Percentiles rank a stretch among this genome's conserved stretches.
Evolutionary conservation across 192 early-diverging fungal genomes (phyloP).

Genomic region (Radiomyces spectabilis): DNA sequence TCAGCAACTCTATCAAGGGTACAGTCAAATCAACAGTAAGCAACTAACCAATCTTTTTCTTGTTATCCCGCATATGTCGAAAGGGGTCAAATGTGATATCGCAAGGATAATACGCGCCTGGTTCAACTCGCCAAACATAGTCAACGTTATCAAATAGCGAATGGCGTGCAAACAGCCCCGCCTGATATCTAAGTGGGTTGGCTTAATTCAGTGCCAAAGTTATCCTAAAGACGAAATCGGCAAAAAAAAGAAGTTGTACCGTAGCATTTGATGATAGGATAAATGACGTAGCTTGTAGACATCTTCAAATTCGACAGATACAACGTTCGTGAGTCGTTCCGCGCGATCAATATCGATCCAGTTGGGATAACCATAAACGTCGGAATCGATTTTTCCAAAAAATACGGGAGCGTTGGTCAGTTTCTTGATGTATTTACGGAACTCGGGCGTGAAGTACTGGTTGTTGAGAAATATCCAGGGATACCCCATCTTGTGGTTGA

Average conservation of each 20-base stretch:
- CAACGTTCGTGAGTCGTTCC: conserved; percentile 33
- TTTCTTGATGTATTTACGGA: conserved; percentile 41
- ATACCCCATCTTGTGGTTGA: conserved; percentile 66
- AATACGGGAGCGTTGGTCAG: conserved; percentile 49
- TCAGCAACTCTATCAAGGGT: too few relatives aligned
- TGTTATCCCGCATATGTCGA: conserved; percentile 57
- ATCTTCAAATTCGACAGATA: conserved; percentile 28
- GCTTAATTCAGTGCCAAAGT: not conserved
- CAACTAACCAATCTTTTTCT: conserved; percentile 54
- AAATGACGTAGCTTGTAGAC: too few relatives aligned
- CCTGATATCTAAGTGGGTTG: conserved; percentile 34
- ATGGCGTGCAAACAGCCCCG: conserved; percentile 73
- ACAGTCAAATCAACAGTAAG: too few relatives aligned
- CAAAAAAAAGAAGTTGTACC: conserved; percentile 21
- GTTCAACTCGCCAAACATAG: conserved; percentile 81
- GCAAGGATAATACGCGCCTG: conserved; percentile 68
- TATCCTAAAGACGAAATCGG: not conserved
- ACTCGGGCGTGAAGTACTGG: conserved; percentile 57
- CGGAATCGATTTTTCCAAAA: conserved; percentile 44
- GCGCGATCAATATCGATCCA: conserved; percentile 54
- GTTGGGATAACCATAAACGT: conserved; percentile 56
- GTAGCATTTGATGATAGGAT: conserved; percentile 61
- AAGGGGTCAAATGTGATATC: conserved; percentile 77
- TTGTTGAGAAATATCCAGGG: conserved; percentile 87
- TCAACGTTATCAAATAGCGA: conserved; percentile 59